Evolutionary conservation across 495 filamentous ascomycete genomes (phyloP).

Genomic region (Aspergillus wentii): DNA sequence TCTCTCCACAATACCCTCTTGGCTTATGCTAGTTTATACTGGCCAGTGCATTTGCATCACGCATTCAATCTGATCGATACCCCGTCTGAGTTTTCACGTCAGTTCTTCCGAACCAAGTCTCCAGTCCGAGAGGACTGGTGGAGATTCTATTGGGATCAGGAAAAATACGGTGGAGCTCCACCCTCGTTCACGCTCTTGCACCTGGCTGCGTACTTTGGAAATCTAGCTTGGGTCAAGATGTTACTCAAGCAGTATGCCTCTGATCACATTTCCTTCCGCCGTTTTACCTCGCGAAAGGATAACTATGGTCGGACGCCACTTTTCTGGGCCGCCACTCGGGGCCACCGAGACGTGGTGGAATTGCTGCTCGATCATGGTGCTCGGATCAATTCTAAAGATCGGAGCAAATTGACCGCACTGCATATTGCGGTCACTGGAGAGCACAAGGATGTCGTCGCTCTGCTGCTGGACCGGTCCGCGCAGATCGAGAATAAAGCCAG

Average conservation of each 20-base stretch:
- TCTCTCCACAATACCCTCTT: slow-evolving; percentile 13
- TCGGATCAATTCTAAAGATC: slow-evolving; percentile 22
- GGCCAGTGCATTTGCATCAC: slow-evolving; percentile 21
- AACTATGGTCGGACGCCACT: slow-evolving; percentile 12
- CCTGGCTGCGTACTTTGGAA: slow-evolving; percentile 33
- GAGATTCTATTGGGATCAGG: slow-evolving; percentile 23
- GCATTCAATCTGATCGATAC: slow-evolving; percentile 15
- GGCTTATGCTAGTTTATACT: slow-evolving; percentile 18
- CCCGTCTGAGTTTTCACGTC: slow-evolving; percentile 16
- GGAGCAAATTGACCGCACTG: slow-evolving; percentile 21
- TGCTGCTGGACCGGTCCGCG: slow-evolving; percentile 21
- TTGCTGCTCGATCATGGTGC: slow-evolving; percentile 24
- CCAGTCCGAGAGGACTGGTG: slow-evolving; percentile 21
- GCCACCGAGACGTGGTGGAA: slow-evolving; percentile 24
- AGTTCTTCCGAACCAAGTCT: slow-evolving; percentile 19
- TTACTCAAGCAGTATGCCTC: slow-evolving; percentile 16
- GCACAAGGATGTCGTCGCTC: slow-evolving; percentile 19
- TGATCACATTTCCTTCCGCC: too few species aligned
- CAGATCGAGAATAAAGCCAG: slow-evolving; percentile 15
- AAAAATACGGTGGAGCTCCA: slow-evolving; percentile 18
- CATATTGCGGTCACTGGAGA: slow-evolving; percentile 22
- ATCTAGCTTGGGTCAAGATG: slow-evolving; percentile 17
- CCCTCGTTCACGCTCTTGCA: slow-evolving; percentile 30
- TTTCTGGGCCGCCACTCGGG: slow-evolving; percentile 12
- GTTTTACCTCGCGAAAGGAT: slow-evolving; percentile 13